A percentile compares a stretch with the other conserved stretches of the same genome.
phyloP scores from a whole-genome alignment of 495 filamentous ascomycete genomes.

The Penicillium cataractarum region DNA sequence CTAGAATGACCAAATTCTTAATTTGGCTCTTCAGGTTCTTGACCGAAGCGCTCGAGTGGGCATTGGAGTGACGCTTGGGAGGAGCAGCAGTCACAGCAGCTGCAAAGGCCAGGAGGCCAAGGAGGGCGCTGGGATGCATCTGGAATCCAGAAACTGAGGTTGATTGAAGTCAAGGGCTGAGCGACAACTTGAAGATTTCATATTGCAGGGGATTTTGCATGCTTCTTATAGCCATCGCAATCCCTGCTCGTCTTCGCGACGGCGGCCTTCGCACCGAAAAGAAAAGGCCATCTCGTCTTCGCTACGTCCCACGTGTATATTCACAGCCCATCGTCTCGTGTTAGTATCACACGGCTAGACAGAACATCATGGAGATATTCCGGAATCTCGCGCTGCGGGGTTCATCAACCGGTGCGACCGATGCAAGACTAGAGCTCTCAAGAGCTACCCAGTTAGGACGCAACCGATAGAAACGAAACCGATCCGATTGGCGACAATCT shows the following conservation, averaged over 20 bases:
- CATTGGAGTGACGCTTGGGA: constrained; percentile 9
- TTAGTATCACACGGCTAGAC: not conserved
- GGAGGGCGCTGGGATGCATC: constrained; percentile 39
- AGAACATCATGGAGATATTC: not conserved
- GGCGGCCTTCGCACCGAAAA: constrained; percentile 10
- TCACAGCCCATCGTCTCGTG: constrained; percentile 2
- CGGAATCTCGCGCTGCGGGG: constrained; percentile 7
- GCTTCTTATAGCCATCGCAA: constrained; percentile 6
- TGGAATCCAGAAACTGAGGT: not conserved
- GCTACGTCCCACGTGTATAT: constrained; percentile 14
- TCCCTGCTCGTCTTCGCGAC: not conserved
- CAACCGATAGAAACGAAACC: not conserved
- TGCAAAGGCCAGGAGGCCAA: constrained; percentile 43
- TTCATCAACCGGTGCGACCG: not conserved
- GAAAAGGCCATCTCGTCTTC: not conserved
- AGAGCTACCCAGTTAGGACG: constrained; percentile 3
- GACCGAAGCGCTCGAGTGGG: constrained; percentile 30
- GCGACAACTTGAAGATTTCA: not conserved
- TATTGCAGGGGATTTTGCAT: not conserved
- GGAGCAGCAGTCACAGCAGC: constrained; percentile 37
- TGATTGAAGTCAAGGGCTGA: not conserved
- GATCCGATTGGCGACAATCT: constrained; percentile 11
- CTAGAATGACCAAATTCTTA: constrained; percentile 51
- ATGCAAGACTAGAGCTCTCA: not conserved
- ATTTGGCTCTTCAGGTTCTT: constrained; percentile 44